phyloP scores from a whole-genome alignment of 2,329 filamentous ascomycete species.

The Aspergillus pseudoglaucus region DNA sequence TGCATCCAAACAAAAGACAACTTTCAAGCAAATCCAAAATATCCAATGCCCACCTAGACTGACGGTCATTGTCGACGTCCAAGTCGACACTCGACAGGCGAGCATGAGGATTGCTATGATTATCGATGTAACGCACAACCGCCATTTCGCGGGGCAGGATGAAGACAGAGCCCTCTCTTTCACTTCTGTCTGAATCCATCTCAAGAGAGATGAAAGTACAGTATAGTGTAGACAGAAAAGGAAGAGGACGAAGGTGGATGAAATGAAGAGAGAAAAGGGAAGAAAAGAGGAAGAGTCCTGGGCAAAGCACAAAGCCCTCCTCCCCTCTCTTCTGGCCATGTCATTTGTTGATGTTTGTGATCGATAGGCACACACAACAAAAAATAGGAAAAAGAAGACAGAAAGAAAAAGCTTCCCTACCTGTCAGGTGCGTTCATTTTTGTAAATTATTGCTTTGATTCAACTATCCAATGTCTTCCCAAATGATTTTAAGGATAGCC shows the following conservation, averaged over 20 bases:
- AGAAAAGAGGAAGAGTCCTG: not conserved
- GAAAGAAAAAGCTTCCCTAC: conserved; percentile 28
- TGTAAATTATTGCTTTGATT: conserved; percentile 4
- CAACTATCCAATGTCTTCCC: not conserved
- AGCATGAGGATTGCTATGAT: conserved; percentile 6
- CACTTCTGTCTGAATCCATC: conserved; percentile 1
- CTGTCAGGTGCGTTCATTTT: conserved; percentile 44
- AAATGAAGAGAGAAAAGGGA: conserved; percentile 1
- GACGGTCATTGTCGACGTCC: conserved; percentile 12
- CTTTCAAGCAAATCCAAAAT: not conserved
- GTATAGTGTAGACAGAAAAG: not conserved
- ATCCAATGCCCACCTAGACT: conserved; percentile 12
- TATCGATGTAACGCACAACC: conserved; percentile 11
- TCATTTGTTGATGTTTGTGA: not conserved
- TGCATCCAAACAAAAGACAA: not conserved
- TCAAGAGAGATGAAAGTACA: not conserved
- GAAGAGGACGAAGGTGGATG: not conserved
- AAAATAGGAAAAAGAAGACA: not conserved
- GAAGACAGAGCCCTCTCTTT: conserved; percentile 6
- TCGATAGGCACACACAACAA: not conserved
- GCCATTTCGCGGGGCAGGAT: conserved; percentile 14
- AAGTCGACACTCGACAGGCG: conserved; percentile 16
- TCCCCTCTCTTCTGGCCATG: not conserved
- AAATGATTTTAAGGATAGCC: not conserved
- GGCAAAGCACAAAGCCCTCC: not conserved